A percentile compares a stretch with the other conserved stretches of the same genome.
These are phyloP conservation scores for Colletotrichum shisoi DNA, from an alignment of 2,329 filamentous ascomycete genomes.

Conservation along the genomic window DNA sequence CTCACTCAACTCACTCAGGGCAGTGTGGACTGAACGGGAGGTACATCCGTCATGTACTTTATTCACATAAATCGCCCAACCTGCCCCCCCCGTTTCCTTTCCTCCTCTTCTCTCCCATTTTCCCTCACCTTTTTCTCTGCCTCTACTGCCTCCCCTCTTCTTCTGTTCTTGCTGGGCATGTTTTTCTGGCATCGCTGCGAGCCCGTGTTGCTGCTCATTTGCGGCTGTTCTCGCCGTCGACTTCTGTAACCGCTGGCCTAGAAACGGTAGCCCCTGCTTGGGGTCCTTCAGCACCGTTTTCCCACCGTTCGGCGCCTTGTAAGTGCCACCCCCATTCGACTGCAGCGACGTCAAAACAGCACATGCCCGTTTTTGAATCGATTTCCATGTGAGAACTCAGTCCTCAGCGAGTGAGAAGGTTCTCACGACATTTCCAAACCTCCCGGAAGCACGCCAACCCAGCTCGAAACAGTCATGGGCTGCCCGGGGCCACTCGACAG, in stretches of 20 bases:
- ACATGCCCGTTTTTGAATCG: neutral
- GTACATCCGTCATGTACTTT: slow-evolving; percentile 27
- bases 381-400: neutral
- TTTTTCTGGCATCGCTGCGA: neutral
- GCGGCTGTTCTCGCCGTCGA: neutral
- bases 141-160: slow-evolving; percentile 30
- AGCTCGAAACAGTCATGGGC: slow-evolving; percentile 24
- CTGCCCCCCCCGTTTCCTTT: slow-evolving; percentile 35
- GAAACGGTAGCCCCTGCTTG: slow-evolving; percentile 20
- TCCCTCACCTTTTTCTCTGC: slow-evolving; percentile 28
- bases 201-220: slow-evolving; percentile 12
- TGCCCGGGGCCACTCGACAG: slow-evolving; percentile 26
- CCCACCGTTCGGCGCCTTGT: slow-evolving; percentile 17
- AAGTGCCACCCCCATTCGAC: slow-evolving; percentile 17
- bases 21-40: slow-evolving; percentile 8
- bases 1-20: neutral
- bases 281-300: slow-evolving; percentile 22
- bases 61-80: slow-evolving; percentile 39
- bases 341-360: neutral
- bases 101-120: slow-evolving; percentile 24
- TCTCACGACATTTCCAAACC: neutral
- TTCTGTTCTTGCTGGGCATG: slow-evolving; percentile 23
- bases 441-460: neutral
- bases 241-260: slow-evolving; percentile 4
- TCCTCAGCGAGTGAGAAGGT: neutral